Conservation (phyloP, 1,139 yeast genomes). For the Spencermartinsiella ligniputridi region DNA sequence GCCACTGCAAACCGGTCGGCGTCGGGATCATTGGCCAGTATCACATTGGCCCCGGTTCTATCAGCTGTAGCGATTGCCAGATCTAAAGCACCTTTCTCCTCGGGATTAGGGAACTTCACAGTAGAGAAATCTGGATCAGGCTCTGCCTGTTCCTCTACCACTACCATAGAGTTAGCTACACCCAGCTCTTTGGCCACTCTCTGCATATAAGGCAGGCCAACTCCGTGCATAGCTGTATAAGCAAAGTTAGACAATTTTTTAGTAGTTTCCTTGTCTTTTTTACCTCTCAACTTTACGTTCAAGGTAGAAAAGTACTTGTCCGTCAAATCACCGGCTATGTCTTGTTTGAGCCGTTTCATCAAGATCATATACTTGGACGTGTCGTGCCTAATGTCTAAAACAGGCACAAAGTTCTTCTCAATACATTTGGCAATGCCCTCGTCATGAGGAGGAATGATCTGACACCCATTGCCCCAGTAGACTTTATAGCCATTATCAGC, state of each 20-base stretch:
- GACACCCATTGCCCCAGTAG: constrained; percentile 90
- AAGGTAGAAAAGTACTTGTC: constrained; percentile 22
- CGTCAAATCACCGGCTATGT: constrained; percentile 15
- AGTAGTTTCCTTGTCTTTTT: neutral
- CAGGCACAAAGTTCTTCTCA: constrained; percentile 53
- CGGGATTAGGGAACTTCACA: constrained; percentile 91
- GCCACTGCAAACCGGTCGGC: constrained; percentile 89
- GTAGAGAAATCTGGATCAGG: constrained; percentile 89
- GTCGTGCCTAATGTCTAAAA: constrained; percentile 37
- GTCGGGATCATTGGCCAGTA: constrained; percentile 92
- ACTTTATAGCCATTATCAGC: constrained; percentile 93
- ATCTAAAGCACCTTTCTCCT: constrained; percentile 86
- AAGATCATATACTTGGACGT: constrained; percentile 3
- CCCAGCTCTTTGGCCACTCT: constrained; percentile 29
- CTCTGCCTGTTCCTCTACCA: constrained; percentile 54
- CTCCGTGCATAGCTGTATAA: constrained; percentile 96
- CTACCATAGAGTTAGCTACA: constrained; percentile 32
- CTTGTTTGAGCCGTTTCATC: constrained; percentile 10
- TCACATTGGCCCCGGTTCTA: constrained; percentile 43
- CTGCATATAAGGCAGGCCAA: constrained; percentile 49
- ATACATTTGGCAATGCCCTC: constrained; percentile 63
- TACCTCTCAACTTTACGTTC: constrained; percentile 11
- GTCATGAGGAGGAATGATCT: constrained; percentile 92
- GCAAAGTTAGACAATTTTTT: constrained; percentile 45
- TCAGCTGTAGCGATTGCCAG: constrained; percentile 59